Percentiles rank a stretch among this genome's conserved stretches.
Evolutionary conservation across 192 early-diverging fungal species (phyloP).

Genomic region (Coemansia sp.): DNA sequence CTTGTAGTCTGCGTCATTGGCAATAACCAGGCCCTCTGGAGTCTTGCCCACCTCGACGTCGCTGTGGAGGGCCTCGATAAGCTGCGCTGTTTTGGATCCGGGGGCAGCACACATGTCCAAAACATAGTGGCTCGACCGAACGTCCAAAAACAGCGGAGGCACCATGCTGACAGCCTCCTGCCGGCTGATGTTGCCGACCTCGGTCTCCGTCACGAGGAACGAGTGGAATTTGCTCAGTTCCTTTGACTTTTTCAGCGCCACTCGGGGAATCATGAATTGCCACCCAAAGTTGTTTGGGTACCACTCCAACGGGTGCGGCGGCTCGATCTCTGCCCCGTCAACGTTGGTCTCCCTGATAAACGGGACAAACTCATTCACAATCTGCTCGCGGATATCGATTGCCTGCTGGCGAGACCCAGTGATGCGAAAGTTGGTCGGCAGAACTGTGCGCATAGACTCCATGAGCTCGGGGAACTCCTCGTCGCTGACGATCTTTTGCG

Average conservation of each 20-base stretch:
- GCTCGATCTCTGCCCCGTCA: conserved; percentile 72
- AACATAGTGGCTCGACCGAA: conserved; percentile 82
- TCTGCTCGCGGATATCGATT: conserved; percentile 52
- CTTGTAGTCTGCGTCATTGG: conserved; percentile 93
- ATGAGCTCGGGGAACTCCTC: conserved; percentile 82
- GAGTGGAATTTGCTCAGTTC: conserved; percentile 82
- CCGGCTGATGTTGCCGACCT: conserved; percentile 93
- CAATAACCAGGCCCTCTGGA: conserved; percentile 84
- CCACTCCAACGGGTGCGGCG: conserved; percentile 81
- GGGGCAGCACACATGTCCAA: conserved; percentile 98
- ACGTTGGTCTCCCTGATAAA: conserved; percentile 54
- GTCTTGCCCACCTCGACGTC: conserved; percentile 56
- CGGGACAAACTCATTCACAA: conserved; percentile 61
- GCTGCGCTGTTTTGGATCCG: conserved; percentile 96
- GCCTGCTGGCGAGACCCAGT: conserved; percentile 75
- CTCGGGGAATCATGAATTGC: conserved; percentile 77
- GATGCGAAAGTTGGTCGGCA: conserved; percentile 93
- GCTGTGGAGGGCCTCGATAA: conserved; percentile 74
- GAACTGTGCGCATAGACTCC: conserved; percentile 62
- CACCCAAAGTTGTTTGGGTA: conserved; percentile 89
- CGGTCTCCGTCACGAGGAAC: conserved; percentile 97
- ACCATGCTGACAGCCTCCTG: conserved; percentile 99
- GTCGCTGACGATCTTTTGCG: conserved; percentile 63
- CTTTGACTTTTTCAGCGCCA: conserved; percentile 71
- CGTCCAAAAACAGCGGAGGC: conserved; percentile 89